Evolutionary conservation across 2,329 filamentous ascomycete genomes (phyloP).

Genomic region (Aspergillus caelatus): DNA sequence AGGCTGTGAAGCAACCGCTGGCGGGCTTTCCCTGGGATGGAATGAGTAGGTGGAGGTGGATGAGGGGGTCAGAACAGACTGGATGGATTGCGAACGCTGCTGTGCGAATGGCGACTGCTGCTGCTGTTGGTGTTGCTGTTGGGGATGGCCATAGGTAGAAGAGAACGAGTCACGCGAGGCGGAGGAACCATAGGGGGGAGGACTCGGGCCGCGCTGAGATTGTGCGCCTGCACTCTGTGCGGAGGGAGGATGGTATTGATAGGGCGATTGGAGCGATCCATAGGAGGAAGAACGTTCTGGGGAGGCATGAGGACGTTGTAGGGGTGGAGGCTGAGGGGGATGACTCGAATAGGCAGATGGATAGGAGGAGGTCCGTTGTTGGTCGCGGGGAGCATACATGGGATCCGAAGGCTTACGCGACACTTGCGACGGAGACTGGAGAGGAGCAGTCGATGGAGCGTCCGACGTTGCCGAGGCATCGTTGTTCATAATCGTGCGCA

Average conservation of each 20-base stretch:
- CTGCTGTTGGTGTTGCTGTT: conserved; percentile 30
- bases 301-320: conserved; percentile 49
- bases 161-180: conserved; percentile 39
- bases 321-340: conserved; percentile 46
- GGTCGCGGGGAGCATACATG: conserved; percentile 29
- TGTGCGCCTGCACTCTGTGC: conserved; percentile 33
- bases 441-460: conserved; percentile 28
- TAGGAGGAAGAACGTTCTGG: conserved; percentile 46
- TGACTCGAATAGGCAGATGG: conserved; percentile 30
- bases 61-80: conserved; percentile 41
- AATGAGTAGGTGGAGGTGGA: conserved; percentile 37
- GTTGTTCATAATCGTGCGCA: conserved; percentile 56
- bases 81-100: conserved; percentile 42
- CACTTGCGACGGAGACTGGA: conserved; percentile 30
- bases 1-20: conserved; percentile 32
- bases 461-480: conserved; percentile 40
- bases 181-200: conserved; percentile 33
- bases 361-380: conserved; percentile 30
- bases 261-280: conserved; percentile 42
- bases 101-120: conserved; percentile 43
- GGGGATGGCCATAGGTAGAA: conserved; percentile 31
- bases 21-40: conserved; percentile 39
- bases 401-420: conserved; percentile 34
- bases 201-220: conserved; percentile 38
- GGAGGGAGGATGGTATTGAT: conserved; percentile 41